Base-by-base conservation (phyloP, 2,329 filamentous ascomycete genomes). In the Epichloe elymi region DNA sequence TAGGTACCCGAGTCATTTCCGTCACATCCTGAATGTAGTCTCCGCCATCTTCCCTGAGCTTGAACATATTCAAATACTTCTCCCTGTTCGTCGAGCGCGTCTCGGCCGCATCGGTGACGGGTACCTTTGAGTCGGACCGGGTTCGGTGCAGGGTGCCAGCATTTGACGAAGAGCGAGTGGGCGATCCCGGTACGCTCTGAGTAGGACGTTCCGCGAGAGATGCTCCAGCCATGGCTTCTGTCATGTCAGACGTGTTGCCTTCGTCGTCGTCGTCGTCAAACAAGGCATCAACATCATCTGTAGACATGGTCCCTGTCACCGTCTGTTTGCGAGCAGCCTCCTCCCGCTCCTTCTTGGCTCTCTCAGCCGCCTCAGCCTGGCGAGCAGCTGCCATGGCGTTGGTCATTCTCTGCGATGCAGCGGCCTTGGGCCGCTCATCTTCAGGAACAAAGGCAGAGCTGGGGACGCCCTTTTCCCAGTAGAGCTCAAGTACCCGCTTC, bases 391-490 rank as follows among this genome's bases (percentile, higher is more conserved):
- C 85, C 49, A 83, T 79, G 49, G 86, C 85, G 61, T 87, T 86
- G 41, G 80, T 82, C 52, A 85, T 79, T 57, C 88, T 81, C 60
- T 86, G 80, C 54, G 85, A 85, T 11, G 79, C 78, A 51, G 80
- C 83, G 48, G 86, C 83, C 75, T 93, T 94, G 50, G 90, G 90
- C 52, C 90, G 85, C 73, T 98, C 93, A 64, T 98, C 93, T 65
- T 98, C 93, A 3, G 93, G 93, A 49, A 98, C 85, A 60, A 94
- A 98, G 2, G 90, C 87, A 42, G 91, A 96, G 56, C 90, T 97
- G 30, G 91, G 88, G 7, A 97, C 89, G 45, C 93, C 93, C 79
- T 97, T 98, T 82, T 98, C 93, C 93, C 93, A 98, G 76, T 96
- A 98, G 15, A 98, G 79, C 70, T 98, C 93, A 45, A 98, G 77